These are phyloP conservation scores for Phytophthora pini DNA, from an alignment of 352 stramenopile genomes.

Conservation along the genomic window DNA sequence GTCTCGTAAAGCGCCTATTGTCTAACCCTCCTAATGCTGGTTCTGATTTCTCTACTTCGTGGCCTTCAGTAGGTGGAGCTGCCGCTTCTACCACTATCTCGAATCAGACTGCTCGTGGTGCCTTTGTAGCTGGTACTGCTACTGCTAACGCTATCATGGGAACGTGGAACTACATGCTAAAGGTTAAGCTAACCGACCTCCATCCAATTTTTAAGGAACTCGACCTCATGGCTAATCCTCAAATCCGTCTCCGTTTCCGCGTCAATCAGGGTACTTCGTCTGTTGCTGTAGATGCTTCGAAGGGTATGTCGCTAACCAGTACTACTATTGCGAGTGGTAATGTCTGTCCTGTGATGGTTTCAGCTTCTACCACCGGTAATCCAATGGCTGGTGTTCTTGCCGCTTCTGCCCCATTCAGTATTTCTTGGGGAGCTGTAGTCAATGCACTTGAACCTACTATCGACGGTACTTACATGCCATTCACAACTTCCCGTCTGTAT, in stretches of 20 bases:
- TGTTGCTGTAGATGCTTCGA: not conserved
- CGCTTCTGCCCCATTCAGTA: not conserved
- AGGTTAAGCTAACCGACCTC: conserved; percentile 7
- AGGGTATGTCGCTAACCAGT: not conserved
- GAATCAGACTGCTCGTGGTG: not conserved
- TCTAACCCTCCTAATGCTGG: conserved; percentile 9
- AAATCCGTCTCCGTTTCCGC: conserved; percentile 12
- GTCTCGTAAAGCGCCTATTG: conserved; percentile 11
- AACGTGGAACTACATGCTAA: conserved; percentile 1
- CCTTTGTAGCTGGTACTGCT: conserved; percentile 2
- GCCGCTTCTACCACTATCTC: too few species aligned
- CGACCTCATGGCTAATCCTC: conserved; percentile 7
- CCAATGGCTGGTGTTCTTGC: not conserved
- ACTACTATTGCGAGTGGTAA: conserved; percentile 2
- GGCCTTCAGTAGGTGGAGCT: not conserved
- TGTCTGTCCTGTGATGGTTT: not conserved
- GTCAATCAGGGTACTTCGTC: conserved; percentile 9
- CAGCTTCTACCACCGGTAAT: not conserved
- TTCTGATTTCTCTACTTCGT: not conserved
- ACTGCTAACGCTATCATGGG: not conserved
- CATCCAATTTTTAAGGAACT: conserved; percentile 15
- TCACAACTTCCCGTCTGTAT: not conserved
- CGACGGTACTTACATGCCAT: conserved; percentile 9
- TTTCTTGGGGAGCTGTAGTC: conserved; percentile 9
- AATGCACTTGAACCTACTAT: conserved; percentile 4